Conservation (phyloP, 208 protist species). For the Angomonas deanei region DNA sequence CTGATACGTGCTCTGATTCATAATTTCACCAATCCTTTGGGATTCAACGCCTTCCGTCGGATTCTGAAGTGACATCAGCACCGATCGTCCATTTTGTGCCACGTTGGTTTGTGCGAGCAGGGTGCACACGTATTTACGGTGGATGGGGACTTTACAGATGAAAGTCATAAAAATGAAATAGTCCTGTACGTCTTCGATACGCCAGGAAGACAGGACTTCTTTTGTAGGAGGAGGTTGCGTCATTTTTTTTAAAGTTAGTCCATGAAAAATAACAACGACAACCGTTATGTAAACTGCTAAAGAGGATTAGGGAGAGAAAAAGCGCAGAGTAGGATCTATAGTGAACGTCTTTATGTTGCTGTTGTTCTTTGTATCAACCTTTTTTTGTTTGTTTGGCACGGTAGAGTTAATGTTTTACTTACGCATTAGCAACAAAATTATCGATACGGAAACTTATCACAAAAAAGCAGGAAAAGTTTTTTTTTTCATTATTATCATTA, state of each 20-base stretch:
- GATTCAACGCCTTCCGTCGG: too few species aligned
- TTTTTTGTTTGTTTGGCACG: neutral
- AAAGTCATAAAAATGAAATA: constrained; percentile 64
- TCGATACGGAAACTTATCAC: neutral
- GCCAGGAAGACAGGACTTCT: constrained; percentile 9
- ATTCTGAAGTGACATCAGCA: neutral
- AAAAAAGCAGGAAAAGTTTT: constrained; percentile 3
- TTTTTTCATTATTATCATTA: neutral
- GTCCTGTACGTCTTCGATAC: constrained; percentile 26
- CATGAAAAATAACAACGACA: too few species aligned
- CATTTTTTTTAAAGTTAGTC: too few species aligned
- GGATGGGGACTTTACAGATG: constrained; percentile 59
- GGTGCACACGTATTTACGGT: constrained; percentile 42
- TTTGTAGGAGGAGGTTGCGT: neutral
- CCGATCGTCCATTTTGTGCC: neutral
- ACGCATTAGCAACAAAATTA: too few species aligned
- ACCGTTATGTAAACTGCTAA: too few species aligned
- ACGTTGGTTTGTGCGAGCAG: constrained; percentile 27
- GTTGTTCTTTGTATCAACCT: neutral
- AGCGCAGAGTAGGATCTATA: too few species aligned
- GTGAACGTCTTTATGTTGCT: too few species aligned
- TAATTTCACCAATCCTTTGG: too few species aligned
- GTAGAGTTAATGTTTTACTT: too few species aligned
- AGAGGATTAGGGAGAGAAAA: too few species aligned
- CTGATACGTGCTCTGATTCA: too few species aligned